Percentiles rank a stretch among this genome's conserved stretches.
Evolutionary conservation across 495 filamentous ascomycete species (phyloP).

Genomic region (Cryomyces antarcticus): DNA sequence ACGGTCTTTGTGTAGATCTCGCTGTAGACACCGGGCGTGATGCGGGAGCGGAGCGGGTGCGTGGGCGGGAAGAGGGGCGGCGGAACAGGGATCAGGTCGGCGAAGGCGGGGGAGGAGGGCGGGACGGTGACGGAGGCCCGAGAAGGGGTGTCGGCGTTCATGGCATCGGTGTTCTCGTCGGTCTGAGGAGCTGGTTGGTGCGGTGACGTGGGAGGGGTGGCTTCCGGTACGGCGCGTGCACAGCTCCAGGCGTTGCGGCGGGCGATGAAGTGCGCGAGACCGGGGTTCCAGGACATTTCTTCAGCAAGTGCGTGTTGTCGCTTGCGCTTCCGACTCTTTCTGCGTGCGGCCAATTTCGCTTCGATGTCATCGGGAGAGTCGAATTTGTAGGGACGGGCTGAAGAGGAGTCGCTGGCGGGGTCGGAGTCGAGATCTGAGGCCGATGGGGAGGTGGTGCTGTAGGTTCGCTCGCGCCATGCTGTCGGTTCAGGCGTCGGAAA

Average conservation of each 20-base stretch:
- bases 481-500: slow-evolving; percentile 23
- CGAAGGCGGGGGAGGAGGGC: slow-evolving; percentile 18
- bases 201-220: background rate
- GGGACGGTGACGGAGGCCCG: slow-evolving; percentile 24
- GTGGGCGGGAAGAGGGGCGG: slow-evolving; percentile 48
- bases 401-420: background rate
- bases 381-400: slow-evolving; percentile 33
- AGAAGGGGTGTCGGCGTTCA: background rate
- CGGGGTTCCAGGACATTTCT: slow-evolving; percentile 69
- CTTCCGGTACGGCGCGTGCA: slow-evolving; percentile 22
- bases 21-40: slow-evolving; percentile 49
- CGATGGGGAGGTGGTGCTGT: slow-evolving; percentile 9
- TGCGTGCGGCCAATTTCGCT: slow-evolving; percentile 13
- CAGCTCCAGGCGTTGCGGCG: slow-evolving; percentile 74
- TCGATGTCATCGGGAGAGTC: slow-evolving; percentile 42
- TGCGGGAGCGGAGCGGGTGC: slow-evolving; percentile 46
- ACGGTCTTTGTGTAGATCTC: slow-evolving; percentile 81
- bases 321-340: slow-evolving; percentile 32
- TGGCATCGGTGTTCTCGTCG: background rate
- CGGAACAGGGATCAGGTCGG: slow-evolving; percentile 14
- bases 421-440: slow-evolving; percentile 3
- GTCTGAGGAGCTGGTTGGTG: background rate
- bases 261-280: slow-evolving; percentile 51
- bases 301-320: slow-evolving; percentile 39
- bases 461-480: slow-evolving; percentile 21